Evolutionary conservation across 2,329 filamentous ascomycete genomes (phyloP).

Genomic region (Reticulascus tulasneorum): DNA sequence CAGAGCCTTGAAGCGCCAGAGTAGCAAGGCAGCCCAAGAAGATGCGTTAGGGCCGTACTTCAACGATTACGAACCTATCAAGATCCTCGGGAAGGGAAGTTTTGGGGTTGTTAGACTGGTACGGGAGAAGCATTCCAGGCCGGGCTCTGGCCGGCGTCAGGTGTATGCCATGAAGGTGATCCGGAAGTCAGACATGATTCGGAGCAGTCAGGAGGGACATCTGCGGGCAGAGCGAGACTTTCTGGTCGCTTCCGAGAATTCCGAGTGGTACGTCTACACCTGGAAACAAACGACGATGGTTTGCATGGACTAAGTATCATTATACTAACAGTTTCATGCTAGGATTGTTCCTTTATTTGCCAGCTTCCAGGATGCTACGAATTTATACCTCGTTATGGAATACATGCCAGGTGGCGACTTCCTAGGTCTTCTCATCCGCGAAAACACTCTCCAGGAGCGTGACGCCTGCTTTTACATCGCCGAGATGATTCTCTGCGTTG

Average conservation of each 20-base stretch:
- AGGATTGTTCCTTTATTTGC: slow-evolving; percentile 83
- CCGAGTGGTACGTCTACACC: slow-evolving; percentile 58
- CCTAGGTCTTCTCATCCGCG: slow-evolving; percentile 76
- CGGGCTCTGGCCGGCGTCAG: slow-evolving; percentile 28
- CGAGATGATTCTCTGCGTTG: slow-evolving; percentile 93
- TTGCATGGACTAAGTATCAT: neutral
- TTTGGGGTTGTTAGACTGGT: slow-evolving; percentile 91
- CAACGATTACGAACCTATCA: slow-evolving; percentile 72
- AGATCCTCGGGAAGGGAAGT: slow-evolving; percentile 85
- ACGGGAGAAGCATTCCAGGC: slow-evolving; percentile 47
- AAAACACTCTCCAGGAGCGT: slow-evolving; percentile 75
- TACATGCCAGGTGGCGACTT: slow-evolving; percentile 98
- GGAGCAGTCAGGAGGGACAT: slow-evolving; percentile 88
- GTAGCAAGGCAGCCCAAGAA: slow-evolving; percentile 4
- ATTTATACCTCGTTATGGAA: slow-evolving; percentile 93
- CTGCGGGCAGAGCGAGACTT: slow-evolving; percentile 89
- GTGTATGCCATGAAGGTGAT: slow-evolving; percentile 98
- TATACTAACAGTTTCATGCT: slow-evolving; percentile 8
- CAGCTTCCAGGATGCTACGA: slow-evolving; percentile 81
- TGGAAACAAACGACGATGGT: no score
- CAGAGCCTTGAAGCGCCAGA: slow-evolving; percentile 19
- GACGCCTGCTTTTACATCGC: slow-evolving; percentile 84
- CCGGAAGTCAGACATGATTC: slow-evolving; percentile 87
- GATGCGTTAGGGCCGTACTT: slow-evolving; percentile 14
- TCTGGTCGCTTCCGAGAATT: slow-evolving; percentile 82